phyloP scores from a whole-genome alignment of 371 early-diverging fungal species.

The Coemansia sp. region DNA sequence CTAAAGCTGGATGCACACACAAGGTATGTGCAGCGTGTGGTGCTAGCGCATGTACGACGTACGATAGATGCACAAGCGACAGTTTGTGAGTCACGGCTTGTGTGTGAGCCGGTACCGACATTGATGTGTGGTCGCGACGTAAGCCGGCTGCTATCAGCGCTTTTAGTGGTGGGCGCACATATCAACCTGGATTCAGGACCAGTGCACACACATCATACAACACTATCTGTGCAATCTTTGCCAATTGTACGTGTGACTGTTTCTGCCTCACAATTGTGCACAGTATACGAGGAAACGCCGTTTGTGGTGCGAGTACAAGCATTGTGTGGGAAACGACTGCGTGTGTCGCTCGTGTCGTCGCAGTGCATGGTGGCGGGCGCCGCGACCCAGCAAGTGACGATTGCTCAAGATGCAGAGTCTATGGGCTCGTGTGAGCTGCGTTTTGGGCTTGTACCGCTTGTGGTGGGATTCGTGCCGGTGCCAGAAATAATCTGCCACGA shows the following conservation, averaged over 20 bases:
- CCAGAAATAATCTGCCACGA: conserved; percentile 37
- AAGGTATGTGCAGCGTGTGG: conserved; percentile 16
- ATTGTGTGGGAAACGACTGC: conserved; percentile 6
- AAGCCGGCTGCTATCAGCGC: conserved; percentile 7
- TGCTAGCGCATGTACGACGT: conserved; percentile 17
- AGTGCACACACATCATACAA: not conserved
- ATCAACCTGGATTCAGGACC: conserved; percentile 7
- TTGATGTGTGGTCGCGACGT: not conserved
- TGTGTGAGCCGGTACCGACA: conserved; percentile 12
- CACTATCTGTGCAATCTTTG: not conserved
- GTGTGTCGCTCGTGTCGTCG: conserved; percentile 17
- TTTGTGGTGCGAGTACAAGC: conserved; percentile 14
- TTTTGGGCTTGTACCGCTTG: conserved; percentile 35
- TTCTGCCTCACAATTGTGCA: conserved; percentile 19
- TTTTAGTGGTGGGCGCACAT: not conserved
- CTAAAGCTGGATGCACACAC: conserved; percentile 9
- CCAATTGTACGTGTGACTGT: conserved; percentile 5
- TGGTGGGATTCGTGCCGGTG: conserved; percentile 29
- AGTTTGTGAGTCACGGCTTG: conserved; percentile 4
- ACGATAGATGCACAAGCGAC: conserved; percentile 19
- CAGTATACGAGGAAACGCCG: conserved; percentile 27
- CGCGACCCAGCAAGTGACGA: conserved; percentile 3
- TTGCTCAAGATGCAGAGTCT: too few relatives aligned
- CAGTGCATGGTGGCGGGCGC: conserved; percentile 41
- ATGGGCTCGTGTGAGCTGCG: conserved; percentile 4